A percentile compares a stretch with the other conserved stretches of the same genome.
phyloP scores from a whole-genome alignment of 2,329 filamentous ascomycete genomes.

The Lecanoromycetidae sp. region DNA sequence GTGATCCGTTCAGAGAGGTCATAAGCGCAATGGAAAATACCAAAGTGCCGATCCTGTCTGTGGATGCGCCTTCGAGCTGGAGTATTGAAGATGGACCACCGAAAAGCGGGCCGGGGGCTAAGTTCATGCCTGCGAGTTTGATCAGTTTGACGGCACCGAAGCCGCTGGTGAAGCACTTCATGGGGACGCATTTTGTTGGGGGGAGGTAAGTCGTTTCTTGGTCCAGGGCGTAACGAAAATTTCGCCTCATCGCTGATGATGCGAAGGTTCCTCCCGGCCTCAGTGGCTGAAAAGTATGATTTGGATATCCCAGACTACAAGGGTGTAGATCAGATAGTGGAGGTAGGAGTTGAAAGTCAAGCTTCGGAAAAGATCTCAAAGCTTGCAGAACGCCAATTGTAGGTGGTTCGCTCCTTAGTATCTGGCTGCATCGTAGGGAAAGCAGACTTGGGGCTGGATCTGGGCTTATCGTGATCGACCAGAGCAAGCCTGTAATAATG shows the following conservation, averaged over 20 bases:
- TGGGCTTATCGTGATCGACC: too few species aligned
- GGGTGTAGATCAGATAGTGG: slow-evolving; percentile 80
- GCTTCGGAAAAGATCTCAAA: neutral
- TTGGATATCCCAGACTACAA: slow-evolving; percentile 73
- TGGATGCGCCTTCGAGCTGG: slow-evolving; percentile 93
- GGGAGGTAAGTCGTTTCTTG: slow-evolving; percentile 48
- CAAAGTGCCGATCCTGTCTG: slow-evolving; percentile 65
- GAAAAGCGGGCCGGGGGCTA: slow-evolving; percentile 59
- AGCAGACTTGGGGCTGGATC: neutral
- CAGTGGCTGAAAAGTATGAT: slow-evolving; percentile 72
- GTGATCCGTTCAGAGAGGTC: slow-evolving; percentile 79
- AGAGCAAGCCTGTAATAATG: too few species aligned
- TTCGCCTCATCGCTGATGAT: slow-evolving; percentile 16
- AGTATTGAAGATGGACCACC: slow-evolving; percentile 81
- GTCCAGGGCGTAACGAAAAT: neutral
- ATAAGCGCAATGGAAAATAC: slow-evolving; percentile 66
- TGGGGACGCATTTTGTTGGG: slow-evolving; percentile 80
- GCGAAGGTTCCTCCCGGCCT: slow-evolving; percentile 63
- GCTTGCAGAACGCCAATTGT: neutral
- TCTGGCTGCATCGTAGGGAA: neutral
- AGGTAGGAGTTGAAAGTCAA: slow-evolving; percentile 28
- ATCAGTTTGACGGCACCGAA: slow-evolving; percentile 91
- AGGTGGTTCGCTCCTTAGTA: neutral
- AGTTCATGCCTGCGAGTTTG: slow-evolving; percentile 67
- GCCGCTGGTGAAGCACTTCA: slow-evolving; percentile 72